Evolutionary conservation across 2,329 filamentous ascomycete species (phyloP).

Genomic region (Tolypocladium paradoxum): DNA sequence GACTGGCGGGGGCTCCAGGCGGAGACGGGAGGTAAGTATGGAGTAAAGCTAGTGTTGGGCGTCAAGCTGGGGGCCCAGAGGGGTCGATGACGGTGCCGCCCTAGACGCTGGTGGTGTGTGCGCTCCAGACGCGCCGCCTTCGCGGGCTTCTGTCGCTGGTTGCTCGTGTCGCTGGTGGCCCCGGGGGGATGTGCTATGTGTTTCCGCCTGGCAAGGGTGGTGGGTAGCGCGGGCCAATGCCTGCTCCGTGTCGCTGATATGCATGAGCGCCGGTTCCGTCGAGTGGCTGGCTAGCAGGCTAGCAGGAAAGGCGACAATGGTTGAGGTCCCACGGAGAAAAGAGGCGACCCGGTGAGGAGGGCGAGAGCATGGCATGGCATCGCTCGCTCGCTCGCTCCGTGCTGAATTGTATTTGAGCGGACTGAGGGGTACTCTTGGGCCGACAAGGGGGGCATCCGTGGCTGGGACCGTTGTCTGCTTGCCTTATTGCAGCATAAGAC

Average conservation of each 20-base stretch:
- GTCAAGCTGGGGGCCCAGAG: slow-evolving; percentile 1
- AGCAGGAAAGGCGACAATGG: slow-evolving; percentile 15
- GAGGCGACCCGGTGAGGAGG: slow-evolving; percentile 30
- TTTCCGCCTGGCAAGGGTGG: slow-evolving; percentile 10
- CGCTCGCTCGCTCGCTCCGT: slow-evolving; percentile 13
- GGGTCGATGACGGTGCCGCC: not conserved
- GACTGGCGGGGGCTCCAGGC: slow-evolving; percentile 12
- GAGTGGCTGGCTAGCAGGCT: slow-evolving; percentile 7
- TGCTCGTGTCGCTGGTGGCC: slow-evolving; percentile 1
- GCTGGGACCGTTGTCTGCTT: not conserved
- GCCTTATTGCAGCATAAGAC: slow-evolving; percentile 4
- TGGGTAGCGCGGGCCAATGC: slow-evolving; percentile 10
- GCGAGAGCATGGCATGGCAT: slow-evolving; percentile 15
- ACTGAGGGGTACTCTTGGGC: slow-evolving; percentile 25
- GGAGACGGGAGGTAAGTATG: slow-evolving; percentile 14
- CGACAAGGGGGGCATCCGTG: not conserved
- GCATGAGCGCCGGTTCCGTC: slow-evolving; percentile 8
- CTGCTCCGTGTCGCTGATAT: slow-evolving; percentile 11
- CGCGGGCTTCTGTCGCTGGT: not conserved
- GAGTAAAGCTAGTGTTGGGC: slow-evolving; percentile 9
- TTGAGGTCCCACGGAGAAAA: slow-evolving; percentile 24
- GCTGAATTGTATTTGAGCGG: slow-evolving; percentile 30
- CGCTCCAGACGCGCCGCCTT: not conserved
- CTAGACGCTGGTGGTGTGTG: not conserved
- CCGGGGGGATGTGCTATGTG: slow-evolving; percentile 1